A percentile compares a stretch with the other conserved stretches of the same genome.
Conservation (phyloP, 1,139 yeast species). For the Kluyveromyces marxianus region DNA sequence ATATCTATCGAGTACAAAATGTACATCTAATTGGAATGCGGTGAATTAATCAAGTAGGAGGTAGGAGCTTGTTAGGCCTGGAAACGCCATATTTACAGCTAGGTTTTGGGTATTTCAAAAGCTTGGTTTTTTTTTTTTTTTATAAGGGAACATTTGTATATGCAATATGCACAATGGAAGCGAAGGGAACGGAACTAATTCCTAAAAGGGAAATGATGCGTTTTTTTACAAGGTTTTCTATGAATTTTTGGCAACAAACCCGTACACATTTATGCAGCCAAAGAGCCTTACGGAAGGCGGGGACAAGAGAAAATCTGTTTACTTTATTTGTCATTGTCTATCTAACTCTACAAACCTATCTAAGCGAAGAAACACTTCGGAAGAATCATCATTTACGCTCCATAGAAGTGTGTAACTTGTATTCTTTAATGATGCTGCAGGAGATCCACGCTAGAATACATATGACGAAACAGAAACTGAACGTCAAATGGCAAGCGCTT, state of each 20-base stretch:
- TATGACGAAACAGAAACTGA: slow-evolving; percentile 38
- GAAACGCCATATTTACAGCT: no score
- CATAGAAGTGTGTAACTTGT: slow-evolving; percentile 32
- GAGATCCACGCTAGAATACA: slow-evolving; percentile 35
- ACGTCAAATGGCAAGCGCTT: slow-evolving; percentile 46
- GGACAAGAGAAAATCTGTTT: neutral
- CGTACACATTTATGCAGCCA: neutral
- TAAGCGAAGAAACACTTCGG: no score
- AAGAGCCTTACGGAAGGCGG: no score
- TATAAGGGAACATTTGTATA: no score
- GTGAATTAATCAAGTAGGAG: no score
- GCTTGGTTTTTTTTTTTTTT: no score
- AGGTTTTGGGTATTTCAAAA: no score
- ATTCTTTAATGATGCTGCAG: slow-evolving; percentile 34
- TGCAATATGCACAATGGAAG: no score
- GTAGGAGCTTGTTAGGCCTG: no score
- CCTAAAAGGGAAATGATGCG: slow-evolving; percentile 1
- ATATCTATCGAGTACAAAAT: no score
- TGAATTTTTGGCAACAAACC: neutral
- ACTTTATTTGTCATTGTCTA: neutral
- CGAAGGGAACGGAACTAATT: neutral
- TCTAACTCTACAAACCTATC: neutral
- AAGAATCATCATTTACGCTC: slow-evolving; percentile 13
- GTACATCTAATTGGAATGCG: no score
- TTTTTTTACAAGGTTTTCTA: neutral